Conservation (phyloP, 2,329 filamentous ascomycete species). For the Monosporascus sp. region DNA sequence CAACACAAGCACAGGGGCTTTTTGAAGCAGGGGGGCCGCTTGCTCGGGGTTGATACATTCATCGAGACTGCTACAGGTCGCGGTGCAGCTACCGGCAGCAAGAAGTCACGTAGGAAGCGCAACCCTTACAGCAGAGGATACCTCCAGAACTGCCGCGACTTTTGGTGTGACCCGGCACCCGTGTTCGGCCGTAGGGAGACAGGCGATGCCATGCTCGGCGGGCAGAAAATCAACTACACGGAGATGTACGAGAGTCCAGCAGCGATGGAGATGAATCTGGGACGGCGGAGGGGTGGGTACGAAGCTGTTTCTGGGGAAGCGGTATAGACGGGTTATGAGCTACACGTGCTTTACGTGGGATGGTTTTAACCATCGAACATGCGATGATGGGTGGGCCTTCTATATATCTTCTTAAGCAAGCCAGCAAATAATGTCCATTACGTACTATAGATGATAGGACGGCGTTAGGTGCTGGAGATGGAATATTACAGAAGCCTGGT, state of each 20-base stretch:
- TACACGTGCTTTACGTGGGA: neutral
- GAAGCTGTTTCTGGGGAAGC: conserved; percentile 58
- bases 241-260: conserved; percentile 81
- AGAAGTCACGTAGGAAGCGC: conserved; percentile 50
- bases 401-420: neutral
- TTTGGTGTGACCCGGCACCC: conserved; percentile 88
- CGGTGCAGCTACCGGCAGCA: conserved; percentile 51
- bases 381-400: neutral
- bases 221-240: conserved; percentile 78
- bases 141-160: conserved; percentile 88
- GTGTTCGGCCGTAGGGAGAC: conserved; percentile 70
- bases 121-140: conserved; percentile 86
- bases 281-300: conserved; percentile 52
- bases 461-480: too few relatives aligned
- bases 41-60: conserved; percentile 90
- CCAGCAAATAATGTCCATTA: too few relatives aligned
- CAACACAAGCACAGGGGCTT: conserved; percentile 56
- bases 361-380: neutral
- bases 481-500: too few relatives aligned
- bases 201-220: conserved; percentile 71
- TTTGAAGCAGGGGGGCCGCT: conserved; percentile 72
- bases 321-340: conserved; percentile 30
- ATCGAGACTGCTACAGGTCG: conserved; percentile 86
- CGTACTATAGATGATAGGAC: too few relatives aligned
- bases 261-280: conserved; percentile 52